Conservation (phyloP, 2,329 filamentous ascomycete genomes). For the Domatiomyces catenatus region DNA sequence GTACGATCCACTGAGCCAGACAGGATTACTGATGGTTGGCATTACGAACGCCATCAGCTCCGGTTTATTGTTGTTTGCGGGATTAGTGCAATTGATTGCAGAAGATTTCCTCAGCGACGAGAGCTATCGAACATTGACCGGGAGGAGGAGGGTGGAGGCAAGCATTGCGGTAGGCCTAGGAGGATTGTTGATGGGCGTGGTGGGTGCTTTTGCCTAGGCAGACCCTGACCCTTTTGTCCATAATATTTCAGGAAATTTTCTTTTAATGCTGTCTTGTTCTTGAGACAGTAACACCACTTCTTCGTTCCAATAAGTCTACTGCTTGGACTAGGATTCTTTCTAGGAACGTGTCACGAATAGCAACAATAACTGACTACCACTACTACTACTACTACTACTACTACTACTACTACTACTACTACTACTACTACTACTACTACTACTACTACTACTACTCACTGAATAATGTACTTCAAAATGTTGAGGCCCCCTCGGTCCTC, state of each 20-base stretch:
- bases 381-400: no score
- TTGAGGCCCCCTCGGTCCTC: no score
- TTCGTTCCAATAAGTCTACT: no score
- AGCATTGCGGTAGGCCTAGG: constrained; percentile 47
- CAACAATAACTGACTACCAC: no score
- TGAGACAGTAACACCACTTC: no score
- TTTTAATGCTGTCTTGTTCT: neutral
- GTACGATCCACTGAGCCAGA: constrained; percentile 63
- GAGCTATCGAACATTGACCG: constrained; percentile 45
- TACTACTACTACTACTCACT: no score
- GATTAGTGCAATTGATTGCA: constrained; percentile 66
- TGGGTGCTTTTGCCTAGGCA: constrained; percentile 47
- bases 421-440: no score
- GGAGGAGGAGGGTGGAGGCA: constrained; percentile 44
- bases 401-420: no score
- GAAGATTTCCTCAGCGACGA: constrained; percentile 64
- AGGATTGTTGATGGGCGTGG: constrained; percentile 48
- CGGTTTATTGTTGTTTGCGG: constrained; percentile 66
- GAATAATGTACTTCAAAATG: no score
- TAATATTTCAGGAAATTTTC: neutral
- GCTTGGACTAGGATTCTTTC: no score
- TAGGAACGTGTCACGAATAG: no score
- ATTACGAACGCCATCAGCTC: constrained; percentile 77
- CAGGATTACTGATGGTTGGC: constrained; percentile 65
- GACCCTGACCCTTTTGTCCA: no score